Conservation (phyloP, 1,139 yeast species). For the Suhomyces bolitotheri region DNA sequence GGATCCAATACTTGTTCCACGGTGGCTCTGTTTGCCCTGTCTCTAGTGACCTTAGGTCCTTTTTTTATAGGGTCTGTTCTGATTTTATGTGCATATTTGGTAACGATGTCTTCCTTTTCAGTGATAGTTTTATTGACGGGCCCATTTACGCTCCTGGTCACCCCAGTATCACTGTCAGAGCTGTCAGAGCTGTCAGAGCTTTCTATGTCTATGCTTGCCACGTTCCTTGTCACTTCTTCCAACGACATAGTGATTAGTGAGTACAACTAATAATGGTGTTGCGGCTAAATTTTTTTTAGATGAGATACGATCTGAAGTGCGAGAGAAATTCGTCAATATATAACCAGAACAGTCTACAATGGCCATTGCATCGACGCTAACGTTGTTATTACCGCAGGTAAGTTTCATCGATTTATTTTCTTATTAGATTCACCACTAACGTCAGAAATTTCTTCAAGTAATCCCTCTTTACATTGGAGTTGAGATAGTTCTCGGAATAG, state of each 20-base stretch:
- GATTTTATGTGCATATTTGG: conserved; percentile 62
- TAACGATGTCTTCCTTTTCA: conserved; percentile 61
- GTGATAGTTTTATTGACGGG: conserved; percentile 22
- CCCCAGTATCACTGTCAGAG: conserved; percentile 8
- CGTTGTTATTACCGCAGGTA: conserved; percentile 29
- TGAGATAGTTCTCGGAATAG: conserved; percentile 75
- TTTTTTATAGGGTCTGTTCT: conserved; percentile 61
- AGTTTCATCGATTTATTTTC: conserved; percentile 10
- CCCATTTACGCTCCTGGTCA: conserved; percentile 9
- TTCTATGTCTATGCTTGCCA: conserved; percentile 5
- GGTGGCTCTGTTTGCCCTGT: conserved; percentile 91
- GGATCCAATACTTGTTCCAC: conserved; percentile 97
- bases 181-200: conserved; percentile 13
- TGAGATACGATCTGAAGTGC: no score
- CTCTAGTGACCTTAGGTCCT: conserved; percentile 62
- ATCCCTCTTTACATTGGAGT: conserved; percentile 87
- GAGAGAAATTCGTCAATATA: conserved; percentile 1
- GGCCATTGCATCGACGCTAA: conserved; percentile 18
- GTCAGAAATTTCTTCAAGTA: conserved; percentile 53
- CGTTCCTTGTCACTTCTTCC: conserved; percentile 6
- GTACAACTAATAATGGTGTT: neutral
- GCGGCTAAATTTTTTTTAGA: conserved; percentile 9
- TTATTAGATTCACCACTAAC: conserved; percentile 4
- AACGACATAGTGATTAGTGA: conserved; percentile 5
- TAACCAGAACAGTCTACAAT: conserved; percentile 9